A percentile compares a stretch with the other conserved stretches of the same genome.
phyloP scores from a whole-genome alignment of 441 rosid genomes.

The Jatropha multifida region DNA sequence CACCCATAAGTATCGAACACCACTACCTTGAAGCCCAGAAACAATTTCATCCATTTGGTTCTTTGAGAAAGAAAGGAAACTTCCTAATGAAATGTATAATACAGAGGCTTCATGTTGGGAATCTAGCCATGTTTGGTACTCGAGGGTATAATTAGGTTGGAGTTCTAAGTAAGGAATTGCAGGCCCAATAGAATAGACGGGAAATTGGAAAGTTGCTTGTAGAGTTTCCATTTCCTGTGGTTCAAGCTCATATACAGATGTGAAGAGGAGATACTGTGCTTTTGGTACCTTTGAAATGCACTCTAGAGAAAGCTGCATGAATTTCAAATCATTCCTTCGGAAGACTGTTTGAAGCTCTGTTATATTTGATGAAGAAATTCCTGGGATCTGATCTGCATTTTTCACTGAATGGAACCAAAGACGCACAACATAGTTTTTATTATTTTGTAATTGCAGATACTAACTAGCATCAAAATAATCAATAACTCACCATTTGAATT shows the following conservation, averaged over 20 bases:
- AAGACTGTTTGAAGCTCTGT: conserved; percentile 33
- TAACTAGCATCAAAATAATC: too few relatives aligned
- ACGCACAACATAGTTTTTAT: background rate
- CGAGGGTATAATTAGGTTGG: background rate
- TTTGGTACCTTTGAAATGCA: conserved; percentile 31
- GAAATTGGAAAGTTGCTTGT: conserved; percentile 16
- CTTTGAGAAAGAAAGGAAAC: conserved; percentile 41
- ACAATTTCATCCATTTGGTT: conserved; percentile 44
- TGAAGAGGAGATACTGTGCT: conserved; percentile 43
- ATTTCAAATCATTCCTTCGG: conserved; percentile 4
- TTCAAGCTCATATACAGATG: conserved; percentile 45
- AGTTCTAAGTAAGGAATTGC: conserved; percentile 41
- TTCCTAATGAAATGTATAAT: conserved; percentile 43
- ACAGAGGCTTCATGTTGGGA: conserved; percentile 40
- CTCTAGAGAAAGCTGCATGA: conserved; percentile 26
- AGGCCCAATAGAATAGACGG: conserved; percentile 45
- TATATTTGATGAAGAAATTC: conserved; percentile 31
- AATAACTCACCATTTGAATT: too few relatives aligned
- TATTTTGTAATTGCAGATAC: background rate
- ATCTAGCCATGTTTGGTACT: conserved; percentile 35
- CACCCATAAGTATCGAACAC: conserved; percentile 42
- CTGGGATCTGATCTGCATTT: conserved; percentile 36
- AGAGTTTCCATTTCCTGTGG: conserved; percentile 34
- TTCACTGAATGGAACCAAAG: conserved; percentile 24
- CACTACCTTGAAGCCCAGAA: conserved; percentile 29